A percentile compares a stretch with the other conserved stretches of the same genome.
phyloP scores from a whole-genome alignment of 176 grass and related monocot species.

The sorghum (Sorghum bicolor) region Sorghum_bicolor_NCBIv3 NC_012875.2:48119001-48119500 shows the following conservation, averaged over 20 bases:
- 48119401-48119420: background rate
- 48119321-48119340: background rate
- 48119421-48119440: too few species aligned
- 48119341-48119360: background rate
- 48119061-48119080: too few species aligned
- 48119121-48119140: too few species aligned
- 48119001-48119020: too few species aligned
- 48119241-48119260: background rate
- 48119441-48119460: too few species aligned
- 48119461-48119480: background rate
- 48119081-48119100: too few species aligned
- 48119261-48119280: background rate
- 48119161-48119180: too few species aligned
- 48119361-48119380: background rate
- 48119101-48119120: too few species aligned
- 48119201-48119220: background rate
- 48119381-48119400: background rate
- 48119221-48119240: background rate
- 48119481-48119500: background rate
- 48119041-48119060: too few species aligned
- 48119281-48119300: background rate
- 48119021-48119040: too few species aligned
- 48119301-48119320: background rate
- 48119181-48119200: too few species aligned
- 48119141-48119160: too few species aligned